Base-by-base conservation (phyloP, 169 alveolate genomes). In the Eimeria sp. region DNA sequence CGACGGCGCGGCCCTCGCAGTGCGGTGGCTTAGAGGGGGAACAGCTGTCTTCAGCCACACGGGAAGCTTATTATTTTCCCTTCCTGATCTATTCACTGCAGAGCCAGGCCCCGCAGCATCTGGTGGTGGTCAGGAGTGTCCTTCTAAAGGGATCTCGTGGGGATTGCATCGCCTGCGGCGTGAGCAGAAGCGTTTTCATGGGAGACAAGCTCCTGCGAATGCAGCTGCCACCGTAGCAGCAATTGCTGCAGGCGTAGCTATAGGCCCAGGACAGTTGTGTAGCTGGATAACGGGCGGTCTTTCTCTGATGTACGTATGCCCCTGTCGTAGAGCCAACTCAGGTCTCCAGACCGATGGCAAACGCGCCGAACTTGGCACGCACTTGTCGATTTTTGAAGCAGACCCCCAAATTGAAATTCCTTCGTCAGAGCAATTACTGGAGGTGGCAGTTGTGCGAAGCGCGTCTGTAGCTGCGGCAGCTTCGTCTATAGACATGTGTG, bases 1-100 rank as follows among this genome's bases (percentile, higher is more conserved):
- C n/a, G 94, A 80, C 88, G 96, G 94, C 57, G 76, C 90, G 22
- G 94, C 96, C 78, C 87, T 83, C 6, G 89, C 63, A 25, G 96
- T 80, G 63, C 73, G 67, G 78, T 92, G 92, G 96, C 14, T 54
- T 10, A 87, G 54, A 63, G 93, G 93, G 45, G 93, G 82, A 22
- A 16, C 83, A 16, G 96, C 96, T 18, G 96, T 93, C 94, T 93
- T 67, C 80, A 63, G 94, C 47, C 82, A 93, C 54, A 83, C 89
- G n/a, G 94, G 96, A 11, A 27, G 89, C 78, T 49, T 93, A 3
- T 73, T 83, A 20, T 51, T 83, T 70, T 43, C 89, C 4, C 93
- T 80, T 22, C 89, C 96, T 43, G 78, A 57, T 30, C 65, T 67
- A 6, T 22, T 43, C 49, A n/a, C 40, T 67, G 63, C 89, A 10